Percentiles rank a stretch among this genome's conserved stretches.
Conservation (phyloP, 1,139 yeast genomes). For the Suhomyces yuchorum region DNA sequence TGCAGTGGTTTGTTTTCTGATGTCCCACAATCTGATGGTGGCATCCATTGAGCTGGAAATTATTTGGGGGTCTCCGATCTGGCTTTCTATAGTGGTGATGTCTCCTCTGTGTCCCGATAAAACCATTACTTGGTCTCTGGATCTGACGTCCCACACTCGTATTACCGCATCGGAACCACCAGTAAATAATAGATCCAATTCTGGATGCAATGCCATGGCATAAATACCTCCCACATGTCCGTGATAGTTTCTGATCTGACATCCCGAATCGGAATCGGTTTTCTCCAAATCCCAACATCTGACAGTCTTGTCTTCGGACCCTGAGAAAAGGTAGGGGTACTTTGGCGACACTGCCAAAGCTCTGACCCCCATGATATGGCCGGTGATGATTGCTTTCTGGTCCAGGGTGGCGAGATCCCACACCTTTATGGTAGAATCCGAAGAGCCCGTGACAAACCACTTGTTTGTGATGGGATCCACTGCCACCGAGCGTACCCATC, state of each 20-base stretch:
- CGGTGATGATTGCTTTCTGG: constrained; percentile 76
- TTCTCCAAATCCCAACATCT: constrained; percentile 96
- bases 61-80: constrained; percentile 81
- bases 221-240: constrained; percentile 94
- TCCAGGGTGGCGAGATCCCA: constrained; percentile 85
- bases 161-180: constrained; percentile 91
- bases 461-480: constrained; percentile 80
- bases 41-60: constrained; percentile 83
- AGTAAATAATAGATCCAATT: constrained; percentile 79
- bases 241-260: constrained; percentile 77
- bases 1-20: constrained; percentile 40
- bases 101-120: constrained; percentile 82
- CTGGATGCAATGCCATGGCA: constrained; percentile 82
- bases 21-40: constrained; percentile 86
- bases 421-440: constrained; percentile 83
- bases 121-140: constrained; percentile 73
- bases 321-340: constrained; percentile 87
- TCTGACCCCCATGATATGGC: constrained; percentile 89
- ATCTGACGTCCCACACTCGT: constrained; percentile 91
- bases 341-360: constrained; percentile 70
- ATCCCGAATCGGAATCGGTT: constrained; percentile 59
- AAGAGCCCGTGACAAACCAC: constrained; percentile 91
- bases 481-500: constrained; percentile 84
- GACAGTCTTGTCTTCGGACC: constrained; percentile 93
- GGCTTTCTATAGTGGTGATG: constrained; percentile 67